Percentiles rank a stretch among this genome's conserved stretches.
Conservation (phyloP, 257 asterid species). For the Lycium barbarum region DNA sequence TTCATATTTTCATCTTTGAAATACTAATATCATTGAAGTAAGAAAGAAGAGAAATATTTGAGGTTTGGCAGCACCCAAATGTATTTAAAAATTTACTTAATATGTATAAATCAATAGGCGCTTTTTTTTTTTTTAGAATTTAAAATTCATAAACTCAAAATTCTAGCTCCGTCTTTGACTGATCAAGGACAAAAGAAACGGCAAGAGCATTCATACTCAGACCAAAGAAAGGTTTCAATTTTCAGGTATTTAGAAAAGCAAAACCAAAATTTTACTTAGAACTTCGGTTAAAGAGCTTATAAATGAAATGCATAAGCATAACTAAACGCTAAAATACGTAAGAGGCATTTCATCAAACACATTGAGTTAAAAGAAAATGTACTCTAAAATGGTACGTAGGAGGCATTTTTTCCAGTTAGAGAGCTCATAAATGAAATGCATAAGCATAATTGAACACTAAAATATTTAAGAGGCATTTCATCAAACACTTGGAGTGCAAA, state of each 20-base stretch:
- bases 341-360: conserved; percentile 22
- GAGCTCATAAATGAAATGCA: background rate
- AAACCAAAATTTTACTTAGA: background rate
- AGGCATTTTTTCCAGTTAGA: too few species aligned
- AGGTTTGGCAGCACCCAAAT: background rate
- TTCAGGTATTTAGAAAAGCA: background rate
- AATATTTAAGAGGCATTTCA: background rate
- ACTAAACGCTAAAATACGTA: background rate
- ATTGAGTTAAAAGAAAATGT: background rate
- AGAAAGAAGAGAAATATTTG: too few species aligned
- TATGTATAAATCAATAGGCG: background rate
- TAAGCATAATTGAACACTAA: background rate
- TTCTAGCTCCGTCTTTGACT: background rate
- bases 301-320: background rate
- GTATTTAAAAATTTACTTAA: background rate
- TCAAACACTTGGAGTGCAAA: conserved; percentile 39
- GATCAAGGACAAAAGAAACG: background rate
- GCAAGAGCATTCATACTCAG: background rate
- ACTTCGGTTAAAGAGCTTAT: background rate
- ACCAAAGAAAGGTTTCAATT: background rate
- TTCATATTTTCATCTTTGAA: too few species aligned
- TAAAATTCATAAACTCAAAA: background rate
- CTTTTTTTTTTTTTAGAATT: background rate
- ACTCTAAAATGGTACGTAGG: too few species aligned
- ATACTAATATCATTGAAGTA: too few species aligned